Percentiles rank a stretch among this genome's conserved stretches.
Conservation (phyloP, 2,329 filamentous ascomycete genomes). For the Aspergillus latus region DNA sequence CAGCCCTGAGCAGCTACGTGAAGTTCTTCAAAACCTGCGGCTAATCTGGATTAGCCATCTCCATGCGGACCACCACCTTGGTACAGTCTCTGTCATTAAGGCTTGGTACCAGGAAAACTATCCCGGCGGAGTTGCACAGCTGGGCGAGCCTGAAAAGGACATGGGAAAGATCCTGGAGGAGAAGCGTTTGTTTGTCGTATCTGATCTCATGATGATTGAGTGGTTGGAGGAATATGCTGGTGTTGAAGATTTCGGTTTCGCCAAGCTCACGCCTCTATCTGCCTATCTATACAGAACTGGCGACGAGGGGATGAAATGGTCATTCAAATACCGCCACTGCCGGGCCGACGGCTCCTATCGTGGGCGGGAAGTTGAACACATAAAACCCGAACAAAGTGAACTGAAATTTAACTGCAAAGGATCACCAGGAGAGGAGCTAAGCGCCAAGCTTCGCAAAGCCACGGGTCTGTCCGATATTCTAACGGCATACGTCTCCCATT, state of each 20-base stretch:
- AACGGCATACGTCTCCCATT: slow-evolving; percentile 72
- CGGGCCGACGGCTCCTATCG: slow-evolving; percentile 29
- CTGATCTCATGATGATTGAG: slow-evolving; percentile 67
- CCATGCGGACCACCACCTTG: slow-evolving; percentile 94
- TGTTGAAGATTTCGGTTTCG: slow-evolving; percentile 74
- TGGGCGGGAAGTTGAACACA: slow-evolving; percentile 12
- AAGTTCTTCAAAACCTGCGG: slow-evolving; percentile 75
- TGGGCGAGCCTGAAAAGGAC: slow-evolving; percentile 40
- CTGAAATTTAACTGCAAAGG: slow-evolving; percentile 29
- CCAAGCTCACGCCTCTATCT: slow-evolving; percentile 52
- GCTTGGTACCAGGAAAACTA: slow-evolving; percentile 70
- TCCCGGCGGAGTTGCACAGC: slow-evolving; percentile 33
- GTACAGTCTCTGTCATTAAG: slow-evolving; percentile 74
- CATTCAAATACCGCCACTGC: slow-evolving; percentile 33
- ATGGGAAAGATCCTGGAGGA: slow-evolving; percentile 40
- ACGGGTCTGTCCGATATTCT: slow-evolving; percentile 68
- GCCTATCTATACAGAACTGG: slow-evolving; percentile 31
- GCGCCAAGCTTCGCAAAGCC: slow-evolving; percentile 45
- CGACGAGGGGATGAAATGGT: slow-evolving; percentile 23
- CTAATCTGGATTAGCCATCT: slow-evolving; percentile 92
- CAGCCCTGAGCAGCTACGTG: slow-evolving; percentile 60
- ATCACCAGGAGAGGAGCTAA: neutral
- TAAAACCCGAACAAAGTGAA: slow-evolving; percentile 20
- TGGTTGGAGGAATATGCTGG: slow-evolving; percentile 78
- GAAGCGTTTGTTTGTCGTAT: slow-evolving; percentile 63